phyloP scores from a whole-genome alignment of 1,284 basidiomycete species.

The Ganoderma lingzhi region DNA sequence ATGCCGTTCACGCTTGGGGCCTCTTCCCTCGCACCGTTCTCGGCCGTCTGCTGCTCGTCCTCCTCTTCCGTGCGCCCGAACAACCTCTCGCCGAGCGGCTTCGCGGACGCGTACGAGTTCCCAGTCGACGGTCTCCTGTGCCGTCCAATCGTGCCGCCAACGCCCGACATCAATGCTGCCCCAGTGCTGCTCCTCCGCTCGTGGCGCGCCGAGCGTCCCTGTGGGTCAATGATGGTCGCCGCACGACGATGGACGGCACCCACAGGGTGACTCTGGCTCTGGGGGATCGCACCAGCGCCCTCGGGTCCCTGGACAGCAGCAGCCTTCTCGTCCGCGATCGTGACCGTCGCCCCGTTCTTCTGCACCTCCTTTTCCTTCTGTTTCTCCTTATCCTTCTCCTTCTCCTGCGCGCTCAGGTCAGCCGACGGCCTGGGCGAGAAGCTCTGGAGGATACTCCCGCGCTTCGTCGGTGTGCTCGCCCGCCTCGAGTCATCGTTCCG shows the following conservation, averaged over 20 bases:
- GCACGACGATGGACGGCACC: slow-evolving; percentile 68
- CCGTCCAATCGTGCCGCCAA: slow-evolving; percentile 67
- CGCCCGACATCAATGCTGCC: slow-evolving; percentile 59
- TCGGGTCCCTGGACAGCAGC: slow-evolving; percentile 30
- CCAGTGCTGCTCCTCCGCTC: slow-evolving; percentile 82
- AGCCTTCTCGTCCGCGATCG: slow-evolving; percentile 39
- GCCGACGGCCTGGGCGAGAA: slow-evolving; percentile 56
- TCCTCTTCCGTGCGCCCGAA: slow-evolving; percentile 62
- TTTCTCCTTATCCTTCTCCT: slow-evolving; percentile 26
- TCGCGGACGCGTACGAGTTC: slow-evolving; percentile 48
- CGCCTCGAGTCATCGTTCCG: slow-evolving; percentile 52
- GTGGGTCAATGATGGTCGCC: slow-evolving; percentile 77
- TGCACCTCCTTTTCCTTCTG: slow-evolving; percentile 25
- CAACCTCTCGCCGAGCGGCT: slow-evolving; percentile 53
- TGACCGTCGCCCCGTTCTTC: slow-evolving; percentile 32
- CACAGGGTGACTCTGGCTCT: slow-evolving; percentile 65
- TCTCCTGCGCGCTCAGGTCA: slow-evolving; percentile 44
- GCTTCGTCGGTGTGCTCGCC: slow-evolving; percentile 49
- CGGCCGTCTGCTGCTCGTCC: slow-evolving; percentile 45
- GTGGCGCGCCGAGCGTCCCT: slow-evolving; percentile 64
- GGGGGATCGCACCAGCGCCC: slow-evolving; percentile 46
- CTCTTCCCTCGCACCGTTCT: slow-evolving; percentile 47
- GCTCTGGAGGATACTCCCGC: slow-evolving; percentile 58
- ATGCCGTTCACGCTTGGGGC: slow-evolving; percentile 36
- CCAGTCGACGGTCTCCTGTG: slow-evolving; percentile 74